Percentiles rank a stretch among this genome's conserved stretches.
Conservation (phyloP, 495 filamentous ascomycete species). For the Lasiosphaeriaceae sp. region DNA sequence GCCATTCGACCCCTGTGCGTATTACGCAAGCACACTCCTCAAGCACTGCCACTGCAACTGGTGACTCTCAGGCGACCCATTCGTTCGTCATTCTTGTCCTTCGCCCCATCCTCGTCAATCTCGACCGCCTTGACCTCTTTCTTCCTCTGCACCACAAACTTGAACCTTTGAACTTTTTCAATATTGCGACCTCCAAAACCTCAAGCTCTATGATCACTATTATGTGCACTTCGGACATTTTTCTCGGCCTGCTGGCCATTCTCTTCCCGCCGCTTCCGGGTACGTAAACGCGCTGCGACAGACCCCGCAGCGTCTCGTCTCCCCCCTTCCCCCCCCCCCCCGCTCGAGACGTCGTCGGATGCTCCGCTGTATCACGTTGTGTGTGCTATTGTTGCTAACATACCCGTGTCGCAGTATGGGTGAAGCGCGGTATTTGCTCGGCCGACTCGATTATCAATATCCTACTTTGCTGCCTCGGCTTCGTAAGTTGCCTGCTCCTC, state of each 20-base stretch:
- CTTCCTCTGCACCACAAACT: background rate
- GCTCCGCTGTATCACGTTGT: no score
- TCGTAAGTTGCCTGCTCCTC: conserved; percentile 35
- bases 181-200: background rate
- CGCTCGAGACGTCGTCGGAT: conserved; percentile 2
- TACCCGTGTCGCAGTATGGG: conserved; percentile 65
- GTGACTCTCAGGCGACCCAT: background rate
- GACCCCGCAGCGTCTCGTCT: background rate
- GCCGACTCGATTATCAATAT: conserved; percentile 95
- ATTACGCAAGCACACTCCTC: conserved; percentile 25
- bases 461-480: conserved; percentile 84
- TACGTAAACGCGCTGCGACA: conserved; percentile 40
- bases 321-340: no score
- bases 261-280: conserved; percentile 92
- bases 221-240: conserved; percentile 73
- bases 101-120: background rate
- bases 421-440: conserved; percentile 89
- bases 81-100: background rate
- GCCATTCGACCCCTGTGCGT: background rate
- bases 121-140: background rate
- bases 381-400: conserved; percentile 21
- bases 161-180: background rate
- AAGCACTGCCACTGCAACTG: conserved; percentile 11
- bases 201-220: background rate
- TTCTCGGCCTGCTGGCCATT: conserved; percentile 82